phyloP scores from a whole-genome alignment of 2,329 filamentous ascomycete genomes.

The Fusarium oligoseptatum region DNA sequence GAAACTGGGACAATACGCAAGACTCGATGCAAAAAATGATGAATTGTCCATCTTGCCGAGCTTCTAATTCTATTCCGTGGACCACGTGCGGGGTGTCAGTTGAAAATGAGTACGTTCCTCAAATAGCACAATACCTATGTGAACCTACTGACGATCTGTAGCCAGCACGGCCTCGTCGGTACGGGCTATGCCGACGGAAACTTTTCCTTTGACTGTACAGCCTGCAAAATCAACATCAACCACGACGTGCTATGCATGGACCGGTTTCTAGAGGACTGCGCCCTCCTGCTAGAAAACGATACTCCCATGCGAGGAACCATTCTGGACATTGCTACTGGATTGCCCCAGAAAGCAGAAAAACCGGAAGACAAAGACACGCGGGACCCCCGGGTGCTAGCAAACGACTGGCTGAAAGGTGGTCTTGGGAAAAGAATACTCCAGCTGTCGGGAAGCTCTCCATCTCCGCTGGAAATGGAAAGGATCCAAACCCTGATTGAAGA shows the following conservation, averaged over 20 bases:
- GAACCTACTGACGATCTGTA: not conserved
- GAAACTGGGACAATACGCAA: not conserved
- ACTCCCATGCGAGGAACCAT: conserved; percentile 72
- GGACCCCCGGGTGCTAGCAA: not conserved
- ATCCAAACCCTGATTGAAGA: not conserved
- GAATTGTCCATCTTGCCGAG: not conserved
- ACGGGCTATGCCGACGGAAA: conserved; percentile 56
- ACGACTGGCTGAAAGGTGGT: not conserved
- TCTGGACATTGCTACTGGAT: conserved; percentile 51
- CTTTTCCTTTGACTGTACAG: conserved; percentile 66
- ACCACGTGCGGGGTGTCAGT: not conserved
- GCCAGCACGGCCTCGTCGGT: not conserved
- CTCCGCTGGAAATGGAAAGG: not conserved
- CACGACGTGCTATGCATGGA: not conserved
- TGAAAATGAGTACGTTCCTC: not conserved
- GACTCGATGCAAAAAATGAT: not conserved
- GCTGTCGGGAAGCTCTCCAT: not conserved
- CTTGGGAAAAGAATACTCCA: not conserved
- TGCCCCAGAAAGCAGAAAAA: not conserved
- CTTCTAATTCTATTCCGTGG: not conserved
- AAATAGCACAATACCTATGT: not conserved
- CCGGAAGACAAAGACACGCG: not conserved
- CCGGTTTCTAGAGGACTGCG: not conserved
- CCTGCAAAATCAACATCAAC: not conserved
- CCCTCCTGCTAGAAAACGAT: conserved; percentile 58